Evolutionary conservation across 768 basidiomycete genomes (phyloP), one percentile per base, ranked within the genome.

Genomic region (Kwoniella sp.): DNA sequence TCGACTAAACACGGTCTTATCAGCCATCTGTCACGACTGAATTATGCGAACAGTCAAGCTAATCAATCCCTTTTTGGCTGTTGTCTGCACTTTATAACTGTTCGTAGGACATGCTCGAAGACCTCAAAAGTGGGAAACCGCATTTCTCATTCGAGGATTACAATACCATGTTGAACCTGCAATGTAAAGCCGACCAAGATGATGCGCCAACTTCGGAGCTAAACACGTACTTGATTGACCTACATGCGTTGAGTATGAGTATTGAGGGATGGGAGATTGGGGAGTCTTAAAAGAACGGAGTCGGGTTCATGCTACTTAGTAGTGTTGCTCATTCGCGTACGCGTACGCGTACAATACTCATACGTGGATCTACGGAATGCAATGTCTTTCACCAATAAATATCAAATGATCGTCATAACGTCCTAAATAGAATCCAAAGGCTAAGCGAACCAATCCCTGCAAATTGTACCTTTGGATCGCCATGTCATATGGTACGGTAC

Each of bases 111-210:
- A 87, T 97, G 85, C 83, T 97, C 53, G 87, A 90, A 27, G 80
- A 83, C 12, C 86, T 92, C 58, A 86, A 88, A 26, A 68, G 82
- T 52, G 83, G 84, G 67, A 86, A 85, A 65, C 80, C 80, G 3
- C 47, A 68, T 40, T 97, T 91, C 82, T 86, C 84, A 3, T 95
- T 96, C 69, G 93, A 95, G 68, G 91, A 97, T 74, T 97, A 95
- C 80, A 90, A 92, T 77, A 85, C 86, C 8, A 92, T 98, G 84
- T 84, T 97, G 52, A 89, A 87, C 70, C 84, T 97, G 37, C 91
- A 92, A 71, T 95, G 92, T 74, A 90, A 90, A 17, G 86, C 92
- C 36, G 87, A 91, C 73, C 86, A 64, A 30, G 40, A 65, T 26
- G 67, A 69, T 15, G 69, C 68, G 24, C 65, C 75, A 2, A 66